Conservation (phyloP, 768 basidiomycete species). For the Mycena filopes region DNA sequence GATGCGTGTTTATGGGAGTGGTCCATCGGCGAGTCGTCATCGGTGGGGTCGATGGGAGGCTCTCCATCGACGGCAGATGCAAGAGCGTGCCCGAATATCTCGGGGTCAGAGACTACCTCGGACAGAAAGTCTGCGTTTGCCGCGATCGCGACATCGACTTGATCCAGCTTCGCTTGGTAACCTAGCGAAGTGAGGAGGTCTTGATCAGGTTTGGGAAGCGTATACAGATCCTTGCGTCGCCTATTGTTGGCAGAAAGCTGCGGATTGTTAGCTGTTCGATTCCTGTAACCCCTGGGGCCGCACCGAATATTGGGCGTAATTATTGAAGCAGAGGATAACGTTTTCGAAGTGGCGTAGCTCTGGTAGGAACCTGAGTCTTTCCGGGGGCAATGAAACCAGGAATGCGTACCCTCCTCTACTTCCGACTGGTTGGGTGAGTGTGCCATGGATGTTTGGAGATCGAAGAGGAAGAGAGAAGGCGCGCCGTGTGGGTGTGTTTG, state of each 20-base stretch:
- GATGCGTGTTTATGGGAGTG: slow-evolving; percentile 22
- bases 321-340: slow-evolving; percentile 78
- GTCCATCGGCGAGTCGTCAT: not conserved
- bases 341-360: slow-evolving; percentile 81
- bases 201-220: slow-evolving; percentile 75
- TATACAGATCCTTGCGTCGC: slow-evolving; percentile 82
- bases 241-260: slow-evolving; percentile 66
- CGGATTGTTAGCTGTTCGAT: slow-evolving; percentile 6
- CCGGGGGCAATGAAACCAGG: not conserved
- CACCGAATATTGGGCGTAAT: slow-evolving; percentile 83
- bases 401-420: slow-evolving; percentile 17
- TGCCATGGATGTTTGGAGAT: not conserved
- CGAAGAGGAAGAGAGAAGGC: slow-evolving; percentile 1
- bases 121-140: slow-evolving; percentile 83
- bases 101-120: slow-evolving; percentile 79
- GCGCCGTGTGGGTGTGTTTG: not conserved
- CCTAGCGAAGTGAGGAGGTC: slow-evolving; percentile 73
- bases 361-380: slow-evolving; percentile 7
- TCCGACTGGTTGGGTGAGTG: slow-evolving; percentile 26
- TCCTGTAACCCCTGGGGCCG: slow-evolving; percentile 30
- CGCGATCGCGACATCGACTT: slow-evolving; percentile 83
- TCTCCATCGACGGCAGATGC: slow-evolving; percentile 42
- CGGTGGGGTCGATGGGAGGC: slow-evolving; percentile 13
- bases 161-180: slow-evolving; percentile 81
- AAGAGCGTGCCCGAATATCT: slow-evolving; percentile 77